These are phyloP conservation scores for Tulasnella calospora DNA, from an alignment of 768 basidiomycete genomes.

Conservation along the genomic window DNA sequence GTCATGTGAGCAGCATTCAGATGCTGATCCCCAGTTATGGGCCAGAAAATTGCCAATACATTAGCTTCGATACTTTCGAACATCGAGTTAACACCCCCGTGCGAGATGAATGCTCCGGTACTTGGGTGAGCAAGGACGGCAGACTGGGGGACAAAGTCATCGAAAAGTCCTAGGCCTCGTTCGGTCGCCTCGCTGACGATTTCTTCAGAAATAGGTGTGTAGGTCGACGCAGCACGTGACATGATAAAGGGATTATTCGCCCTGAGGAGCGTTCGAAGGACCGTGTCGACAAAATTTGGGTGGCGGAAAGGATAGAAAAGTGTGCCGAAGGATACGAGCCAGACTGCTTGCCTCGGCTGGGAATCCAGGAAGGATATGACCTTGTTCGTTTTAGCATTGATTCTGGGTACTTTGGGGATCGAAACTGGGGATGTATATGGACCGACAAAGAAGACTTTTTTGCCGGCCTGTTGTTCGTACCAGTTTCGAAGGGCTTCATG, in stretches of 20 bases:
- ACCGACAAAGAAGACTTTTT: neutral
- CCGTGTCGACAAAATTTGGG: neutral
- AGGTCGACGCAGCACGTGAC: neutral
- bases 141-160: neutral
- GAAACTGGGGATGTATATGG: neutral
- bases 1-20: neutral
- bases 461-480: neutral
- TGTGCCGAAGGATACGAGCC: constrained; percentile 8
- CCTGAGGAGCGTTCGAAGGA: neutral
- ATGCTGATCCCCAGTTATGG: neutral
- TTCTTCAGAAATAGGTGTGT: neutral
- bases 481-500: neutral
- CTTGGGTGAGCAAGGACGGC: neutral
- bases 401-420: neutral
- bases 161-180: neutral
- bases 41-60: constrained; percentile 13
- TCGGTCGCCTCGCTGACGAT: neutral
- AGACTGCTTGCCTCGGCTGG: neutral
- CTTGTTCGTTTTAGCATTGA: neutral
- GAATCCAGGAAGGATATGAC: neutral
- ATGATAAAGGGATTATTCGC: neutral
- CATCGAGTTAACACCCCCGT: constrained; percentile 2
- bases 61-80: constrained; percentile 7
- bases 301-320: neutral
- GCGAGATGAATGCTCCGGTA: neutral